Evolutionary conservation across 371 early-diverging fungal species (phyloP), one percentile per base, ranked within the genome.

Genomic region (Mucor sp.): DNA sequence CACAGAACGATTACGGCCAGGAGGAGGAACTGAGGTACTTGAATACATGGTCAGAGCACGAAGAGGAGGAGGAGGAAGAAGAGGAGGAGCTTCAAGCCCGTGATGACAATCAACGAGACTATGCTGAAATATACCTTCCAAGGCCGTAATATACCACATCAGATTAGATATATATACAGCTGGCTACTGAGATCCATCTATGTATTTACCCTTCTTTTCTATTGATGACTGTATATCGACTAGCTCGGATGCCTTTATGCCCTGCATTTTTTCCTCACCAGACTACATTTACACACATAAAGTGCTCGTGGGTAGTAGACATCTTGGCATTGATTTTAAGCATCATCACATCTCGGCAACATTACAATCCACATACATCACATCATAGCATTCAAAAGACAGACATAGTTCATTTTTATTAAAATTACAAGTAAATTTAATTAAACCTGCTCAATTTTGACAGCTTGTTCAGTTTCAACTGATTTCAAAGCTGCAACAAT

Each of bases 401-500:
- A 30, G 30, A 6, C 30, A 30, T 30, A 30, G 30, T 30, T 30
- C 4, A 30, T n/a, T 21, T 50, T 50, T 30, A 21, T 19, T 41
- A n/a, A 27, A 63, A 56, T 65, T 15, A 19, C n/a, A 15, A 32
- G 17, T 28, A 33, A 4, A 11, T 23, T 23, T 4, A 3, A 37
- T 62, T 68, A 72, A 25, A 44, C 44, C 32, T 65, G 65, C 19
- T 68, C 62, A 15, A 78, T 19, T 11, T 72, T 66, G 25, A 78
- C 74, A 11, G 63, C 59, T n/a, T 69, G 59, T 50, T 71, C 74
- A 8, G 79, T 66, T 32, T 76, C 67, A 4, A 80, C 78, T n/a
- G 81, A 76, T 35, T 84, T 69, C 32, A 84, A 48, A 9, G 80
- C 74, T 12, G 81, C 76, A 30, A 72, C 81, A 63, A 84, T 69